A percentile compares a stretch with the other conserved stretches of the same genome.
phyloP scores from a whole-genome alignment of 345 rosid genomes.

The Populus nigra region DNA sequence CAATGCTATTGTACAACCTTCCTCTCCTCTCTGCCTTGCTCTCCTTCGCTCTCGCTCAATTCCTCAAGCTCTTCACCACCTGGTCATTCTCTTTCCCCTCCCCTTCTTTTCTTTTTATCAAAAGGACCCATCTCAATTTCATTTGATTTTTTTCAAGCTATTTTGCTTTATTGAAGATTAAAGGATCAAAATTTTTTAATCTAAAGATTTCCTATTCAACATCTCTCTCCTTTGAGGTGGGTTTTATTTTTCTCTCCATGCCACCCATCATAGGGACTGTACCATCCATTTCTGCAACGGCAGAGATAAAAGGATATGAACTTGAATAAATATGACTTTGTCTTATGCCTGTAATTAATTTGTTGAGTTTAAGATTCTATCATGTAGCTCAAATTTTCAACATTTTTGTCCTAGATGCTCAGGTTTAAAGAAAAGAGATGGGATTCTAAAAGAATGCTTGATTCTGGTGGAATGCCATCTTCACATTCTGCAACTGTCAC shows the following conservation, averaged over 20 bases:
- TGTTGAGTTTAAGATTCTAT: not conserved
- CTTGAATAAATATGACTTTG: too few relatives aligned
- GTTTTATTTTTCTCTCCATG: too few relatives aligned
- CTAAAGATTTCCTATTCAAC: not conserved
- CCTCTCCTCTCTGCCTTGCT: constrained; percentile 86
- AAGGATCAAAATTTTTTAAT: not conserved
- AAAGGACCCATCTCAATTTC: not conserved
- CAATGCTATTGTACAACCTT: constrained; percentile 53
- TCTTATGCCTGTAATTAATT: not conserved
- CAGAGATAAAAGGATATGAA: too few relatives aligned
- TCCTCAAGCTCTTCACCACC: constrained; percentile 93
- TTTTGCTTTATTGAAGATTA: too few relatives aligned
- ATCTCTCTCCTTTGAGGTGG: too few relatives aligned
- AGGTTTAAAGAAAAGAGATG: constrained; percentile 95
- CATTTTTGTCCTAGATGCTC: constrained; percentile 42
- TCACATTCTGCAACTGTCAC: constrained; percentile 94
- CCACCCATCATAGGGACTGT: too few relatives aligned
- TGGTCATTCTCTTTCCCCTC: constrained; percentile 49
- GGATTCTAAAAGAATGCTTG: constrained; percentile 85
- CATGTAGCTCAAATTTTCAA: not conserved
- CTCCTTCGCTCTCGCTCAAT: constrained; percentile 89
- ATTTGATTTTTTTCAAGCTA: too few relatives aligned
- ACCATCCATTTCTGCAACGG: too few relatives aligned
- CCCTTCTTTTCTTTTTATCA: not conserved
- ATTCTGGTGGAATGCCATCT: constrained; percentile 97